These are phyloP conservation scores for Pythium plurisporium DNA, from an alignment of 352 stramenopile species.

Conservation along the genomic window DNA sequence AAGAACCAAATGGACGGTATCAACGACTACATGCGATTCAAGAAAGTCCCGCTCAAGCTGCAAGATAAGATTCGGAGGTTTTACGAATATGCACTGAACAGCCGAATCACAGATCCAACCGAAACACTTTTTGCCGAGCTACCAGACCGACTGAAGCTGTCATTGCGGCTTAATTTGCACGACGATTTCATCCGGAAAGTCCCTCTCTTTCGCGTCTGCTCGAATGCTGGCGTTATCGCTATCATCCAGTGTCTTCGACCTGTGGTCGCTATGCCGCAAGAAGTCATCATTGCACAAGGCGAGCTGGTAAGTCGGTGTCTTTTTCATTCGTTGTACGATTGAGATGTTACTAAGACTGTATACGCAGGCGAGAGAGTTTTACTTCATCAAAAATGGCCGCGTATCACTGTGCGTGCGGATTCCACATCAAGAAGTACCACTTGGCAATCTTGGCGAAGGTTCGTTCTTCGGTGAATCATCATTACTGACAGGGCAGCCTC, in stretches of 20 bases:
- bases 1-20: slow-evolving; percentile 80
- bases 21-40: slow-evolving; percentile 79
- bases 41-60: slow-evolving; percentile 57
- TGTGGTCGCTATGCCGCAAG: slow-evolving; percentile 59
- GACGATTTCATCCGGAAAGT: slow-evolving; percentile 72
- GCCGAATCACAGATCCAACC: slow-evolving; percentile 47
- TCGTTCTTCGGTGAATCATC: slow-evolving; percentile 75
- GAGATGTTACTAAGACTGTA: neutral
- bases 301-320: slow-evolving; percentile 34
- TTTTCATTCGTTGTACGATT: neutral
- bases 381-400: slow-evolving; percentile 68
- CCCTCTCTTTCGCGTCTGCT: slow-evolving; percentile 63
- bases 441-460: slow-evolving; percentile 65
- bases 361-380: slow-evolving; percentile 49
- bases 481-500: slow-evolving; percentile 49
- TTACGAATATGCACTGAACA: slow-evolving; percentile 73
- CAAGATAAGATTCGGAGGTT: slow-evolving; percentile 74
- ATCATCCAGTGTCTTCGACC: slow-evolving; percentile 66
- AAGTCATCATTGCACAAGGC: slow-evolving; percentile 59
- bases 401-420: slow-evolving; percentile 50
- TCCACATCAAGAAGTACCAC: slow-evolving; percentile 29
- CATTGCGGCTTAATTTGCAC: slow-evolving; percentile 63
- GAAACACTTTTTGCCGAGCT: slow-evolving; percentile 67
- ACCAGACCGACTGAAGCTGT: slow-evolving; percentile 59
- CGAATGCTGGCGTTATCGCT: slow-evolving; percentile 61